These are phyloP conservation scores for Cicer judaicum DNA, from an alignment of 306 rosid species.

Conservation along the genomic window DNA sequence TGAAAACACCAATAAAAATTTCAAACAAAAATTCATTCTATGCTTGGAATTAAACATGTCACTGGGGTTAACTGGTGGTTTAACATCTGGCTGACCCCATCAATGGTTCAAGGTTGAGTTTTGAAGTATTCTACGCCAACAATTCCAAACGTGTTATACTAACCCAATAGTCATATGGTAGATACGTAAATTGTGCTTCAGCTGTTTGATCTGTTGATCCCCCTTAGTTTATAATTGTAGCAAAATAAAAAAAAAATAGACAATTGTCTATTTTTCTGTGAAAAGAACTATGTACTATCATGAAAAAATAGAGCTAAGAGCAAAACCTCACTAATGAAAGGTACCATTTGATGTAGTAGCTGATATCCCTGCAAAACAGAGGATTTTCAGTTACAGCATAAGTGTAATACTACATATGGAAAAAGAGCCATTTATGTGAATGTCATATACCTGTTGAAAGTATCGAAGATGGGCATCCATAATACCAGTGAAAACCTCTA, in stretches of 20 bases:
- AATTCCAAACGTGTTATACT: constrained; percentile 24
- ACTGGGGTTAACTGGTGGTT: constrained; percentile 26
- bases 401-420: constrained; percentile 33
- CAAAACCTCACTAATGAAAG: constrained; percentile 61
- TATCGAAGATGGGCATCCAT: constrained; percentile 89
- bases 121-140: not conserved
- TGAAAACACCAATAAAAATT: not conserved
- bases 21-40: constrained; percentile 18
- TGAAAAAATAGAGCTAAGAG: constrained; percentile 36
- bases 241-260: constrained; percentile 34
- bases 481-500: constrained; percentile 71
- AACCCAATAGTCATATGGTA: constrained; percentile 31
- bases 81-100: constrained; percentile 7
- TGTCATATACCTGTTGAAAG: constrained; percentile 72
- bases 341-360: constrained; percentile 58
- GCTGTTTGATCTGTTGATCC: constrained; percentile 17
- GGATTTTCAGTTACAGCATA: constrained; percentile 28
- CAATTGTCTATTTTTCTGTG: constrained; percentile 21
- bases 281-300: constrained; percentile 27
- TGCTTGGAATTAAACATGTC: constrained; percentile 23
- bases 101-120: constrained; percentile 33
- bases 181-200: constrained; percentile 17
- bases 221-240: constrained; percentile 31
- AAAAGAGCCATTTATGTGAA: constrained; percentile 34
- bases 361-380: constrained; percentile 58